phyloP scores from a whole-genome alignment of 306 rosid genomes.

The Quercus gilva region DNA sequence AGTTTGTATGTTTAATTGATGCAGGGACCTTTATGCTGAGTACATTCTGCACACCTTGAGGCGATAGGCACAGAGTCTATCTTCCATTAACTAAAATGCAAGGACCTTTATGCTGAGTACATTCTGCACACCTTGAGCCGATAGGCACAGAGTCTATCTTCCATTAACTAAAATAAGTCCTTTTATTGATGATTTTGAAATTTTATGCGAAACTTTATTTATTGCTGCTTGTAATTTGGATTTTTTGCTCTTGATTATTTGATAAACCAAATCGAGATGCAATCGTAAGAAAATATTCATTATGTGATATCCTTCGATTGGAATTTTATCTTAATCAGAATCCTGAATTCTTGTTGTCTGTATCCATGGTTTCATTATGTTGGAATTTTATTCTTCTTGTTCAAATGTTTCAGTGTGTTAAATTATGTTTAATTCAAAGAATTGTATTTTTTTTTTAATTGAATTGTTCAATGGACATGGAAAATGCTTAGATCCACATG shows the following conservation, averaged over 20 bases:
- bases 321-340: neutral
- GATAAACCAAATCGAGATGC: neutral
- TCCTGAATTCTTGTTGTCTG: neutral
- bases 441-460: too few relatives aligned
- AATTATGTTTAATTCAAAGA: too few relatives aligned
- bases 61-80: constrained; percentile 44
- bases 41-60: constrained; percentile 81
- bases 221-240: neutral
- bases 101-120: constrained; percentile 94
- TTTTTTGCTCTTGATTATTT: neutral
- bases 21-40: constrained; percentile 97
- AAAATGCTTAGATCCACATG: too few relatives aligned
- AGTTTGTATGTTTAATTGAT: constrained; percentile 26
- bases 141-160: constrained; percentile 33
- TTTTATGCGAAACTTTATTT: constrained; percentile 3
- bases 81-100: constrained; percentile 35
- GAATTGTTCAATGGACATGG: too few relatives aligned
- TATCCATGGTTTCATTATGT: too few relatives aligned
- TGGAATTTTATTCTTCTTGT: too few relatives aligned
- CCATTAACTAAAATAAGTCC: constrained; percentile 32
- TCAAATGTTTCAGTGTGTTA: neutral
- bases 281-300: neutral
- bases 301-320: neutral
- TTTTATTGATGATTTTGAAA: constrained; percentile 1
- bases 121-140: constrained; percentile 76